Evolutionary conservation across 148 eudicot species (phyloP).

Genomic region (Polygonum aviculare): DNA sequence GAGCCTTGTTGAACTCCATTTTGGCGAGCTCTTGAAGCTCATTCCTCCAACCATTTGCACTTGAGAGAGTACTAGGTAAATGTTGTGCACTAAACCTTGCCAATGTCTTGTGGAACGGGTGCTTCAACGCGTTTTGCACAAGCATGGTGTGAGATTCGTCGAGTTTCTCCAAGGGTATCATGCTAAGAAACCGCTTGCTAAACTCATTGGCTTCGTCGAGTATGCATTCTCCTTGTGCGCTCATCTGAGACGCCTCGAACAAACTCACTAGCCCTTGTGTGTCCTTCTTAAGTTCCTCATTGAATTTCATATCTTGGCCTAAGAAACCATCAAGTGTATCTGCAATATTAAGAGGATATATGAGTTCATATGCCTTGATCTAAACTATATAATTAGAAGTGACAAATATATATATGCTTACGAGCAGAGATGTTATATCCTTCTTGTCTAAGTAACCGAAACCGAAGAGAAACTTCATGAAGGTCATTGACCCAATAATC

Average conservation of each 20-base stretch:
- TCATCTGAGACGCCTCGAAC: conserved; percentile 9
- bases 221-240: conserved; percentile 8
- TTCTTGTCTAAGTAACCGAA: conserved; percentile 4
- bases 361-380: not conserved
- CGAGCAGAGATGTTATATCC: conserved; percentile 2
- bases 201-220: conserved; percentile 17
- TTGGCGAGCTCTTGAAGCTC: conserved; percentile 17
- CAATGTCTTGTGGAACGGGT: conserved; percentile 28
- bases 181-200: conserved; percentile 20
- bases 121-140: conserved; percentile 17
- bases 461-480: conserved; percentile 11
- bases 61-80: not conserved
- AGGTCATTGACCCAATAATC: conserved; percentile 2
- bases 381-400: no score
- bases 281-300: conserved; percentile 2
- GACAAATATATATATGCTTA: not conserved
- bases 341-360: not conserved
- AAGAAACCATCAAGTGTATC: not conserved
- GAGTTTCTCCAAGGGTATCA: not conserved
- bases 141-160: conserved; percentile 15
- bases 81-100: conserved; percentile 20
- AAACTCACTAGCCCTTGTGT: conserved; percentile 3
- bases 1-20: conserved; percentile 22
- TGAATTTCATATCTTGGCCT: conserved; percentile 10
- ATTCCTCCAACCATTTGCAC: conserved; percentile 10